These are phyloP conservation scores for Gastrodia elata DNA, from an alignment of 106 monocot genomes.

Conservation along the genomic window DNA sequence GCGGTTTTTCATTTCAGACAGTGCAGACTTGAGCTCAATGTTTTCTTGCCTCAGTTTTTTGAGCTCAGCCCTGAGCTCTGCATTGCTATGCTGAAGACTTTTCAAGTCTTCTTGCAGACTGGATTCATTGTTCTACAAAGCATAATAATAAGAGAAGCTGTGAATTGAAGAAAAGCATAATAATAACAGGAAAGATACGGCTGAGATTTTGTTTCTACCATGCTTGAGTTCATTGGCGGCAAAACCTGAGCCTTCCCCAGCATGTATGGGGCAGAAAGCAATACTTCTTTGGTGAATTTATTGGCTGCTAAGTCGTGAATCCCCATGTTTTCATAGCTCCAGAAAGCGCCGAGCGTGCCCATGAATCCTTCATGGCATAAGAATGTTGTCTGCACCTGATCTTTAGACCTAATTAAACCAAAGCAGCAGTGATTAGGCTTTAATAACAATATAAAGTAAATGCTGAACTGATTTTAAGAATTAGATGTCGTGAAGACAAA, in stretches of 20 bases:
- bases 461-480: too few species aligned
- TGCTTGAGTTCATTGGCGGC: slow-evolving; percentile 8
- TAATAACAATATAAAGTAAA: too few species aligned
- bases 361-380: slow-evolving; percentile 68
- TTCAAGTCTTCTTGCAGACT: slow-evolving; percentile 18
- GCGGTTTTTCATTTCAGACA: neutral
- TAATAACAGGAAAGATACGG: too few species aligned
- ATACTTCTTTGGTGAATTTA: slow-evolving; percentile 54
- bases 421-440: neutral
- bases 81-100: slow-evolving; percentile 21
- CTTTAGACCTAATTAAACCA: slow-evolving; percentile 53
- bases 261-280: slow-evolving; percentile 57
- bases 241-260: slow-evolving; percentile 32
- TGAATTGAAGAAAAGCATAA: neutral
- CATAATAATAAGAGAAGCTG: neutral
- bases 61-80: slow-evolving; percentile 28
- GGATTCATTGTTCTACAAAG: slow-evolving; percentile 17
- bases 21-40: slow-evolving; percentile 17
- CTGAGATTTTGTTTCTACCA: slow-evolving; percentile 13
- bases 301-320: slow-evolving; percentile 45
- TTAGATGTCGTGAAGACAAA: too few species aligned
- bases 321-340: slow-evolving; percentile 77
- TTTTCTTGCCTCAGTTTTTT: slow-evolving; percentile 41
- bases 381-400: slow-evolving; percentile 61
- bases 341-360: slow-evolving; percentile 66